These are phyloP conservation scores for Moesziomyces antarcticus DNA, from an alignment of 1,284 basidiomycete genomes.

Conservation along the genomic window DNA sequence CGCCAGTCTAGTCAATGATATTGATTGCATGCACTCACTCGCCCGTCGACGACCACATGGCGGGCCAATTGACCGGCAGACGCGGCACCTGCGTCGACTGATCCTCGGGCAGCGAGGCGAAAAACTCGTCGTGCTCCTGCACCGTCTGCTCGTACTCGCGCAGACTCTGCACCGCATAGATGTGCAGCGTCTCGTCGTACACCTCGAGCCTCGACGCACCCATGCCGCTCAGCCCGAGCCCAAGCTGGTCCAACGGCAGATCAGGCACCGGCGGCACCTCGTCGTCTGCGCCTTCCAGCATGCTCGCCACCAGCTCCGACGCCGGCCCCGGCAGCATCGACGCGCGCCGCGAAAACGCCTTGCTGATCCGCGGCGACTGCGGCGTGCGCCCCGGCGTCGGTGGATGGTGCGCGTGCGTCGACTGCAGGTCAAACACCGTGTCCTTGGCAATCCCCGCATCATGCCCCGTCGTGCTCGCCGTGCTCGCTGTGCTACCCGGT, in stretches of 20 bases:
- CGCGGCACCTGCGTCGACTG: constrained; percentile 52
- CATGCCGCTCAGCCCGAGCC: constrained; percentile 24
- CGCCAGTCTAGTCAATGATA: background rate
- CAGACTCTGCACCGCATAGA: constrained; percentile 62
- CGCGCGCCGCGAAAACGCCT: constrained; percentile 55
- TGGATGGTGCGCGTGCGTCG: constrained; percentile 38
- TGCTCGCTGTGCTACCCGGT: background rate
- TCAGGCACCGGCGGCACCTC: constrained; percentile 43
- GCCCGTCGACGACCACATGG: constrained; percentile 50
- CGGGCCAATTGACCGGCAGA: constrained; percentile 57
- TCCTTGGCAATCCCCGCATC: constrained; percentile 52
- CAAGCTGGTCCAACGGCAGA: constrained; percentile 30
- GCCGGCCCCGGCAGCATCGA: constrained; percentile 61
- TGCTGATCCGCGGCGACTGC: constrained; percentile 48
- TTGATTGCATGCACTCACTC: constrained; percentile 1
- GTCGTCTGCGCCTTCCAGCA: constrained; percentile 28
- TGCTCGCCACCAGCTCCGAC: constrained; percentile 49
- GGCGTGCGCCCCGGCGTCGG: constrained; percentile 31
- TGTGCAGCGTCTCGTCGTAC: constrained; percentile 55
- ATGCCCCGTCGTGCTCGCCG: constrained; percentile 8
- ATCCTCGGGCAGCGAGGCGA: constrained; percentile 44
- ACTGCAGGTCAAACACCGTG: constrained; percentile 60
- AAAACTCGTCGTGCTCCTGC: constrained; percentile 63
- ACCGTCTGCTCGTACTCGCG: constrained; percentile 63
- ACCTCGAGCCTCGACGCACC: constrained; percentile 15